These are phyloP conservation scores for Gossypium rotundifolium DNA, from an alignment of 345 rosid genomes.

Conservation along the genomic window DNA sequence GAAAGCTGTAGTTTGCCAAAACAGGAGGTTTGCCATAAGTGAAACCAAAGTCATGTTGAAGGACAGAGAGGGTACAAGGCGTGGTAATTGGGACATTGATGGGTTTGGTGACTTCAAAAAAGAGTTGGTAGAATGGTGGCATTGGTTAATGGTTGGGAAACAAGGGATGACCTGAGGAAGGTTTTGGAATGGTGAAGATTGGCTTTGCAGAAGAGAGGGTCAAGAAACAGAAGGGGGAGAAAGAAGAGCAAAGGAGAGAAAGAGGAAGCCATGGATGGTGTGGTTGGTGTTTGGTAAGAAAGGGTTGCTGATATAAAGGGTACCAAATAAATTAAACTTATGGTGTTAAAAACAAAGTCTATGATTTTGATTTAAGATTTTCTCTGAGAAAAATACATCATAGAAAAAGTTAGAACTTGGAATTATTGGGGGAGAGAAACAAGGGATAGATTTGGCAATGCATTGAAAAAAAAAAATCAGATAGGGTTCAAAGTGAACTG, in stretches of 20 bases:
- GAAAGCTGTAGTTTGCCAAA: constrained; percentile 58
- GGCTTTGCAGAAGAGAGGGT: constrained; percentile 26
- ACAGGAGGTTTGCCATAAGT: constrained; percentile 69
- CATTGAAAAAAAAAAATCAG: not conserved
- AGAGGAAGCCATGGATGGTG: constrained; percentile 38
- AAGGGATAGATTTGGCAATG: not conserved
- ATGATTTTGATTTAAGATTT: not conserved
- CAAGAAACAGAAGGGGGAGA: constrained; percentile 22
- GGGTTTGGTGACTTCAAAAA: constrained; percentile 78
- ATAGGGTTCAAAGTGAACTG: not conserved
- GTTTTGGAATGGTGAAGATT: constrained; percentile 34
- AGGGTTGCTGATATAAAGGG: not conserved
- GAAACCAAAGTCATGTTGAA: constrained; percentile 65
- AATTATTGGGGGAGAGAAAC: not conserved
- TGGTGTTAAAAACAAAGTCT: not conserved
- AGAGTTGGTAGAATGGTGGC: constrained; percentile 39
- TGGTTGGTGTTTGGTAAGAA: not conserved
- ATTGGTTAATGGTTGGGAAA: constrained; percentile 30
- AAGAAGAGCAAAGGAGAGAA: constrained; percentile 21
- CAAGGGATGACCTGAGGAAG: constrained; percentile 24
- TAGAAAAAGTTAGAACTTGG: not conserved
- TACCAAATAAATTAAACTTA: not conserved
- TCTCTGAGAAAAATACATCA: not conserved
- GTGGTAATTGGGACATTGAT: constrained; percentile 28
- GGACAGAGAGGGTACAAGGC: constrained; percentile 51